These are phyloP conservation scores for Trichomonas tenax DNA, from an alignment of 208 protist genomes.

Conservation along the genomic window DNA sequence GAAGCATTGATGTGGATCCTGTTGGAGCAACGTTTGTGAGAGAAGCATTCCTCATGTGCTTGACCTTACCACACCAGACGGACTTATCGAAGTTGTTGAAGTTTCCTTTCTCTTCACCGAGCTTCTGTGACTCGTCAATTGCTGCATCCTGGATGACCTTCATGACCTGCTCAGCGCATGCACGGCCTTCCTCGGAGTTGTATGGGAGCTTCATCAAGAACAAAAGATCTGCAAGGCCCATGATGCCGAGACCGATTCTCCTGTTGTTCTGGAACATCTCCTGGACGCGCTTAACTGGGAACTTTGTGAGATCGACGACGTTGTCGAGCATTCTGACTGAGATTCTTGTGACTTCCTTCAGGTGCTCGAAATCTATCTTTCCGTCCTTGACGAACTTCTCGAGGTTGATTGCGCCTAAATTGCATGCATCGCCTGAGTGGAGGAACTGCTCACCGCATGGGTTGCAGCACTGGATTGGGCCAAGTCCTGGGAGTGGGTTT, in stretches of 20 bases:
- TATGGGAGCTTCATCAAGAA: not conserved
- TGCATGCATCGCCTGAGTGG: not conserved
- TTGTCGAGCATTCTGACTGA: not conserved
- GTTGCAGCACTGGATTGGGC: not conserved
- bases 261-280: not conserved
- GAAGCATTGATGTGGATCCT: not conserved
- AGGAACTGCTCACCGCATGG: slow-evolving; percentile 6
- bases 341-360: not conserved
- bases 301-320: not conserved
- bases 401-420: not conserved
- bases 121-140: not conserved
- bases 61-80: not conserved
- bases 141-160: not conserved
- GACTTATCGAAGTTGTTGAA: not conserved
- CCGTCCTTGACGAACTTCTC: not conserved
- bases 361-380: not conserved
- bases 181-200: not conserved
- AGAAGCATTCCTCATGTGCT: not conserved
- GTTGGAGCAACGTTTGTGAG: not conserved
- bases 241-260: not conserved
- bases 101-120: not conserved
- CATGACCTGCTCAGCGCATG: not conserved
- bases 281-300: not conserved
- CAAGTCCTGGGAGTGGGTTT: not conserved
- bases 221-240: not conserved